These are phyloP conservation scores for Elaeis guineensis DNA, from an alignment of 176 grass and related monocot genomes.

Conservation along the genomic window DNA sequence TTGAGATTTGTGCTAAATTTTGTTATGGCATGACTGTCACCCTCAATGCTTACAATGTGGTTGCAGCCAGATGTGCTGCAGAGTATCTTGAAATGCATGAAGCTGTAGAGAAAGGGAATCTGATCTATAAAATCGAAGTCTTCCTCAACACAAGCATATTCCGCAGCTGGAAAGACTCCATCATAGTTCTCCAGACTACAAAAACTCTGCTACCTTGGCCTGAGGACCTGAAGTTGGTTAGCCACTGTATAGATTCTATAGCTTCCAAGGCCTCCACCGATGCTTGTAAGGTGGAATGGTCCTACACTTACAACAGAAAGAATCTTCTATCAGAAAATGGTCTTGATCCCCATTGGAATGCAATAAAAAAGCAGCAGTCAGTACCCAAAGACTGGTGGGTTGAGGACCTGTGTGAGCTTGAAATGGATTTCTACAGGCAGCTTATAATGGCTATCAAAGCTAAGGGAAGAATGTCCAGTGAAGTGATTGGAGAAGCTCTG, in stretches of 20 bases:
- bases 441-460: constrained; percentile 64
- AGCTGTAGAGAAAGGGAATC: constrained; percentile 82
- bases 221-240: constrained; percentile 86
- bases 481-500: constrained; percentile 77
- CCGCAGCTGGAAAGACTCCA: constrained; percentile 87
- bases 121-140: constrained; percentile 86
- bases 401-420: constrained; percentile 73
- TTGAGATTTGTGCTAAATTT: constrained; percentile 95
- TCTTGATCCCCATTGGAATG: constrained; percentile 50
- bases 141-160: constrained; percentile 84
- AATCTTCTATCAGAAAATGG: constrained; percentile 66
- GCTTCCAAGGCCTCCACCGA: constrained; percentile 70
- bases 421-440: constrained; percentile 74
- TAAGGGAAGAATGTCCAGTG: constrained; percentile 42
- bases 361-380: constrained; percentile 44
- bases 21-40: constrained; percentile 77
- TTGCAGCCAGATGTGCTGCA: constrained; percentile 67
- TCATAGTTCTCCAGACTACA: constrained; percentile 87
- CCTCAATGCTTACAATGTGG: constrained; percentile 93
- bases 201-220: constrained; percentile 77
- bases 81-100: constrained; percentile 97
- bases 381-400: constrained; percentile 98
- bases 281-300: constrained; percentile 87
- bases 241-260: constrained; percentile 85
- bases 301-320: constrained; percentile 79